phyloP scores from a whole-genome alignment of 352 stramenopile species.

The Phytophthora brassicae region DNA sequence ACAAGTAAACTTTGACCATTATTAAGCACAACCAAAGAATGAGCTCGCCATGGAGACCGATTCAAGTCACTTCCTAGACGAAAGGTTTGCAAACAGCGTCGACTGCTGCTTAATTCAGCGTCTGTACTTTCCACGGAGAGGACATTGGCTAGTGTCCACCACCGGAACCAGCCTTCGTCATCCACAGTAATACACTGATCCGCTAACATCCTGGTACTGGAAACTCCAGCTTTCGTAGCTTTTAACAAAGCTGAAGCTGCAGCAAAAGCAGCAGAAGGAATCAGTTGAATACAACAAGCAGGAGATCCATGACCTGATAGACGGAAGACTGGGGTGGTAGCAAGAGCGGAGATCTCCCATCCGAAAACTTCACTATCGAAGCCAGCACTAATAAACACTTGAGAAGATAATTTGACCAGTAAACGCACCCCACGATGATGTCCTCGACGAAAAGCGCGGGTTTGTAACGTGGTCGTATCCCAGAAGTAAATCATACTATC shows the following conservation, averaged over 20 bases:
- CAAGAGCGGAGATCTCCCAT: constrained; percentile 70
- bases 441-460: constrained; percentile 47
- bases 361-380: constrained; percentile 79
- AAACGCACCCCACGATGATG: constrained; percentile 66
- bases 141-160: constrained; percentile 74
- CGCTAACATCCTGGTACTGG: constrained; percentile 32
- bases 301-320: constrained; percentile 69
- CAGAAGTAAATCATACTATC: constrained; percentile 75
- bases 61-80: constrained; percentile 57
- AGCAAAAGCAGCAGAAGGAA: constrained; percentile 37
- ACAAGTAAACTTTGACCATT: constrained; percentile 64
- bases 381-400: constrained; percentile 72
- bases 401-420: constrained; percentile 59
- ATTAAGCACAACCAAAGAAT: constrained; percentile 63
- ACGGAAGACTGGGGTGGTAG: constrained; percentile 64
- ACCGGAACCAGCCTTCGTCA: constrained; percentile 84
- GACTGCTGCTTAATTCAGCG: constrained; percentile 48
- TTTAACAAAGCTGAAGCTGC: constrained; percentile 26
- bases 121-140: constrained; percentile 67
- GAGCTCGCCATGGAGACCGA: constrained; percentile 69
- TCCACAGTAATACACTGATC: constrained; percentile 79
- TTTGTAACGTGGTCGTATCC: constrained; percentile 57
- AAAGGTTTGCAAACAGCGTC: constrained; percentile 68
- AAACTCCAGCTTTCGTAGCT: constrained; percentile 13
- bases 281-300: constrained; percentile 70